Conservation (phyloP, 2,329 filamentous ascomycete species). For the Nannizzia gypsea region DNA sequence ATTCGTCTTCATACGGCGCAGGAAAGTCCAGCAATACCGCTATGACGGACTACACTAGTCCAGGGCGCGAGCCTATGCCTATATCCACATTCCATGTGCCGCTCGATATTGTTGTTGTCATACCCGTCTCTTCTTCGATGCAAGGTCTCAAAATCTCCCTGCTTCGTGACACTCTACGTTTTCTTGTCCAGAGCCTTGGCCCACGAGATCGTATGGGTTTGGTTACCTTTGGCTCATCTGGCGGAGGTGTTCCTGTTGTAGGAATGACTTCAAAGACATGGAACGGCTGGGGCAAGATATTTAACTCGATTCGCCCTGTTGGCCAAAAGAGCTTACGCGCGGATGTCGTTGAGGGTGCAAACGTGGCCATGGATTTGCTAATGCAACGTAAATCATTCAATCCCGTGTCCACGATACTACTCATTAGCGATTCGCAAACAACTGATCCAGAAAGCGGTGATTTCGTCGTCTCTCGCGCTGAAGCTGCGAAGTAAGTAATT, state of each 20-base stretch:
- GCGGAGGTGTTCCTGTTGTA: conserved; percentile 87
- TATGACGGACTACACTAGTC: conserved; percentile 80
- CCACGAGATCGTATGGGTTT: conserved; percentile 93
- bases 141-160: conserved; percentile 98
- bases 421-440: conserved; percentile 94
- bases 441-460: conserved; percentile 92
- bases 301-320: conserved; percentile 80
- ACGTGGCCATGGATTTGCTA: conserved; percentile 93
- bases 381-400: conserved; percentile 98
- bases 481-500: conserved; percentile 75
- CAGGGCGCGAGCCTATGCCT: conserved; percentile 39
- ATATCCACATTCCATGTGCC: conserved; percentile 64
- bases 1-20: conserved; percentile 64
- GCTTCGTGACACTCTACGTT: conserved; percentile 79
- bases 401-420: conserved; percentile 83
- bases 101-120: conserved; percentile 88
- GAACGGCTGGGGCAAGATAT: conserved; percentile 77
- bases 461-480: conserved; percentile 90
- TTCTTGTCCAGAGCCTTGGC: conserved; percentile 79
- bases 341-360: conserved; percentile 93
- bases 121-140: conserved; percentile 96
- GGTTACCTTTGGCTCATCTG: conserved; percentile 91
- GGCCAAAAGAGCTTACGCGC: conserved; percentile 94
- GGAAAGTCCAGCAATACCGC: conserved; percentile 75
- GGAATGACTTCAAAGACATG: conserved; percentile 95